phyloP scores from a whole-genome alignment of 2,329 filamentous ascomycete species.

The Thielaviopsis ethacetica region DNA sequence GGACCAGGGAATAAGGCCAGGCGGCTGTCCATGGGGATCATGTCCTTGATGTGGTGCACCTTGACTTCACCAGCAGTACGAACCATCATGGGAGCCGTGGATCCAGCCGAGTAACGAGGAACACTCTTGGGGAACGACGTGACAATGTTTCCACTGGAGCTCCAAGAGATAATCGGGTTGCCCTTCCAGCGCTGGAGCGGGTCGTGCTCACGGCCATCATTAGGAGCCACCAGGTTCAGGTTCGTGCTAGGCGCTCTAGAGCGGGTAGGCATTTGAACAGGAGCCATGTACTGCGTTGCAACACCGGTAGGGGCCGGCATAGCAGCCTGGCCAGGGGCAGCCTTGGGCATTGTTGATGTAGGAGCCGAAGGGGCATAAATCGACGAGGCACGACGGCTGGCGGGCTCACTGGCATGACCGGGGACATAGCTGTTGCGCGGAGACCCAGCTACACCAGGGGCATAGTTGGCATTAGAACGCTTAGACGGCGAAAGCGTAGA shows the following conservation, averaged over 20 bases:
- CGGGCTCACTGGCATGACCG: neutral
- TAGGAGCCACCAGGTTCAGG: conserved; percentile 43
- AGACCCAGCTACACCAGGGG: neutral
- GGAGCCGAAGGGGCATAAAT: conserved; percentile 27
- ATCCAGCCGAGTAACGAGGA: conserved; percentile 66
- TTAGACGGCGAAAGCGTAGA: conserved; percentile 40
- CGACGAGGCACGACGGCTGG: conserved; percentile 37
- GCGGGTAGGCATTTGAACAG: conserved; percentile 21
- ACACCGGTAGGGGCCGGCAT: conserved; percentile 9
- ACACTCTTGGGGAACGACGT: conserved; percentile 80
- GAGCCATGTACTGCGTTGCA: conserved; percentile 9
- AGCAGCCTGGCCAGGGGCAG: conserved; percentile 9
- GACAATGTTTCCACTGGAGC: conserved; percentile 65
- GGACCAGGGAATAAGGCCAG: conserved; percentile 79
- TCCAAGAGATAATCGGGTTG: conserved; percentile 72
- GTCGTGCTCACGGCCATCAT: conserved; percentile 54
- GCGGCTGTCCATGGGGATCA: conserved; percentile 54
- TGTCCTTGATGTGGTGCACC: conserved; percentile 57
- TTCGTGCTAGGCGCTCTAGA: conserved; percentile 36
- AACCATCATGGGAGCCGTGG: conserved; percentile 59
- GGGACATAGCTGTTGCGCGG: conserved; percentile 7
- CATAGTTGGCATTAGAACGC: conserved; percentile 32
- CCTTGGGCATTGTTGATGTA: conserved; percentile 19
- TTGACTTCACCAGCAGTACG: conserved; percentile 70
- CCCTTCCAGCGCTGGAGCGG: conserved; percentile 83